Percentiles rank a stretch among this genome's conserved stretches.
Evolutionary conservation across 805 yeast genomes (phyloP).

Genomic region (Spathaspora sp.): DNA sequence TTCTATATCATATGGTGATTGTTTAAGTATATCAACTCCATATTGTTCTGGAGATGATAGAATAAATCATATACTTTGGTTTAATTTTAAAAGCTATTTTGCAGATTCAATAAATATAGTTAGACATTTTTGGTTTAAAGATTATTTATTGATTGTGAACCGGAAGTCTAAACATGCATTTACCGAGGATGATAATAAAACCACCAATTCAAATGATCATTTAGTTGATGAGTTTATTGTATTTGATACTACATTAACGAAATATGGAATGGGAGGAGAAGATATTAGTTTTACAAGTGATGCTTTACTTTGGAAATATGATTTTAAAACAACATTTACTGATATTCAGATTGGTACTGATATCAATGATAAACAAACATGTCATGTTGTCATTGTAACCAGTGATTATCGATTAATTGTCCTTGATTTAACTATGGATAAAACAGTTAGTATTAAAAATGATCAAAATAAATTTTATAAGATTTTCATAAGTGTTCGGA

Average conservation of each 20-base stretch:
- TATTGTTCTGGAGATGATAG: conserved; percentile 15
- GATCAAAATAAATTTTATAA: conserved; percentile 15
- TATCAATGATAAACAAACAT: neutral
- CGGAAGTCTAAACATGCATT: conserved; percentile 17
- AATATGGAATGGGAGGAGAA: conserved; percentile 29
- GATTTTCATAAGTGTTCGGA: conserved; percentile 24
- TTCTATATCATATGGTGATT: conserved; percentile 24
- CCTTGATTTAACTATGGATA: conserved; percentile 16
- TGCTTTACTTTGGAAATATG: conserved; percentile 35
- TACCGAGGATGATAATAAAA: conserved; percentile 9
- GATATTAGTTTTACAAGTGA: conserved; percentile 34
- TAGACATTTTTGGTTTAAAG: conserved; percentile 33
- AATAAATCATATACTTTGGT: conserved; percentile 37
- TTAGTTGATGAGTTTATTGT: conserved; percentile 35
- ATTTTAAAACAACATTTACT: conserved; percentile 23
- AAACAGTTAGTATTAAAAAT: conserved; percentile 1
- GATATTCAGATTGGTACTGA: conserved; percentile 13
- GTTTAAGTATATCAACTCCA: conserved; percentile 29
- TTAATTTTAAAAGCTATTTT: conserved; percentile 29
- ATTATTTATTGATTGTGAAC: conserved; percentile 31
- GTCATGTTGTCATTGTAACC: conserved; percentile 24
- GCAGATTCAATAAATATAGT: conserved; percentile 31
- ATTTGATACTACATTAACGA: conserved; percentile 26
- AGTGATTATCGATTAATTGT: conserved; percentile 25
- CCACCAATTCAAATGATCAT: conserved; percentile 6